phyloP scores from a whole-genome alignment of 352 stramenopile genomes.

The Peronosclerospora sorghi region DNA sequence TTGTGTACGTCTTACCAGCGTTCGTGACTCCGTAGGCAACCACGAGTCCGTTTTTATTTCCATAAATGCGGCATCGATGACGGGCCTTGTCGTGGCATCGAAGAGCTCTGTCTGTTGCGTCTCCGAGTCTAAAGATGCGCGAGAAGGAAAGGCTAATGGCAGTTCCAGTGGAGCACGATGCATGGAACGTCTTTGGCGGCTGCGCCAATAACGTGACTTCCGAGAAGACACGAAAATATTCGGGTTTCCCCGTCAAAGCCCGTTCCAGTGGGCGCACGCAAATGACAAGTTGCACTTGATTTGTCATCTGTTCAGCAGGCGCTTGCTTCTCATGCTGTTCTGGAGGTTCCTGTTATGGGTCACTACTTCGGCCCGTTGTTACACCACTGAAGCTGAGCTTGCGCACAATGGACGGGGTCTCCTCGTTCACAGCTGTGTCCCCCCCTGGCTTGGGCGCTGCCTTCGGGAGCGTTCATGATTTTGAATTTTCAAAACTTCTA shows the following conservation, averaged over 20 bases:
- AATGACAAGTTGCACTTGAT: constrained; percentile 51
- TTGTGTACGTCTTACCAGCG: constrained; percentile 97
- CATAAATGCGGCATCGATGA: constrained; percentile 86
- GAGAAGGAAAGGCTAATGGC: constrained; percentile 75
- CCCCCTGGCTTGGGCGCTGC: constrained; percentile 2
- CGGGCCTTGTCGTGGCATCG: constrained; percentile 73
- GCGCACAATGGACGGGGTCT: constrained; percentile 16
- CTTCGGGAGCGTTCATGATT: constrained; percentile 1
- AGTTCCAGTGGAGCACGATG: constrained; percentile 65
- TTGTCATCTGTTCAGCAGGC: constrained; percentile 3
- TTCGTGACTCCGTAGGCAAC: constrained; percentile 99
- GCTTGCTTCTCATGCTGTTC: constrained; percentile 1
- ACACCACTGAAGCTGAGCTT: constrained; percentile 61
- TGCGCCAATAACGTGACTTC: constrained; percentile 51
- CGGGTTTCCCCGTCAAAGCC: constrained; percentile 6
- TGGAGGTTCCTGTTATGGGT: constrained; percentile 5
- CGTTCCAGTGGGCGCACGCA: constrained; percentile 40
- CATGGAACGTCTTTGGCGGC: constrained; percentile 60
- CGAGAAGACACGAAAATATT: constrained; percentile 62
- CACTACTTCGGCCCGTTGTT: constrained; percentile 20
- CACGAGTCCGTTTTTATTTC: constrained; percentile 85
- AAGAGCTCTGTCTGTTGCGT: constrained; percentile 89
- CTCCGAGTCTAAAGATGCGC: constrained; percentile 63
- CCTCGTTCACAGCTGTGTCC: constrained; percentile 5
- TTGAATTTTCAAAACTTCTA: neutral